A percentile compares a stretch with the other conserved stretches of the same genome.
These are phyloP conservation scores for Mesembryanthemum crystallinum DNA, from an alignment of 148 eudicot genomes.

Conservation along the genomic window DNA sequence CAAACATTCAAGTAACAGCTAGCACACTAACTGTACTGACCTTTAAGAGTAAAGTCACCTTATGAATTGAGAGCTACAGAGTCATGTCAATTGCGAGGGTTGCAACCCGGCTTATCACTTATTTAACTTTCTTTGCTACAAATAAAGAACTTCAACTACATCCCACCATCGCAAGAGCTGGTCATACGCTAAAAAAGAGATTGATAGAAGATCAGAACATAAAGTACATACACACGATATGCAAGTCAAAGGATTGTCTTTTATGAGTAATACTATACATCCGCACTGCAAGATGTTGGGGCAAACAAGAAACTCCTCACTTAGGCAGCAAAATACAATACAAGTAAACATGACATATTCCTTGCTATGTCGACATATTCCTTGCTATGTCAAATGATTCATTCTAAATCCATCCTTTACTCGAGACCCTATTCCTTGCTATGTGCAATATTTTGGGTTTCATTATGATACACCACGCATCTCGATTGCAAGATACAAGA, in stretches of 20 bases:
- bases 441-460: too few relatives aligned
- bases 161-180: slow-evolving; percentile 3
- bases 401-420: too few relatives aligned
- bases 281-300: background rate
- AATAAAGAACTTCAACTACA: background rate
- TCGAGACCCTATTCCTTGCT: too few relatives aligned
- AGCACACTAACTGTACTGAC: slow-evolving; percentile 10
- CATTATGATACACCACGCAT: too few relatives aligned
- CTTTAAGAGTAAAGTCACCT: background rate
- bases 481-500: too few relatives aligned
- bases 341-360: too few relatives aligned
- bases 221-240: background rate
- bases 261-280: background rate
- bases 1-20: background rate
- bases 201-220: background rate
- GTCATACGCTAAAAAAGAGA: slow-evolving; percentile 2
- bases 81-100: slow-evolving; percentile 9
- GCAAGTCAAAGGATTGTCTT: background rate
- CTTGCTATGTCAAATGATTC: too few relatives aligned
- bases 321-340: background rate
- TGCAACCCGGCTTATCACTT: slow-evolving; percentile 14
- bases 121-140: background rate
- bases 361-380: too few relatives aligned
- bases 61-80: slow-evolving; percentile 18
- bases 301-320: background rate